Evolutionary conservation across 2,329 filamentous ascomycete genomes (phyloP), one percentile per base, ranked within the genome.

Genomic region (Tolypocladium nubicola): DNA sequence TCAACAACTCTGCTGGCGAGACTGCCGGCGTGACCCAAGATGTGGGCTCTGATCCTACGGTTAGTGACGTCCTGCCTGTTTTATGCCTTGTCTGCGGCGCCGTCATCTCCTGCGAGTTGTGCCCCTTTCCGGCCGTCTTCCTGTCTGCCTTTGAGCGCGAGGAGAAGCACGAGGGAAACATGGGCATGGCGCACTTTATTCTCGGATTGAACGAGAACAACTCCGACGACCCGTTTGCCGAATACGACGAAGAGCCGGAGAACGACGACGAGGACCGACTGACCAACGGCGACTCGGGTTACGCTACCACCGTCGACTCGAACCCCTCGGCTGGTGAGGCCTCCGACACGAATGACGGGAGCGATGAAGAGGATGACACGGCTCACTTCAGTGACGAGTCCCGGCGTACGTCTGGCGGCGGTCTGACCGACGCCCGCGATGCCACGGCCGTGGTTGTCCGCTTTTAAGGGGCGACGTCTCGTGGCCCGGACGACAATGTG

Each of bases 1-100:
- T 99, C 67, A 90, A 90, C 75, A 95, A 88, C 70, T 88, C 90
- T 59, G 89, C 93, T 33, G 91, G 92, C 68, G 94, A 97, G 76
- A 97, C 93, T 45, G 93, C 94, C 59, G 94, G 95, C 76, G 93
- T 97, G 67, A 97, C 93, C 61, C 90, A 96, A 75, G 95, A 99
- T 76, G 92, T 99, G 68, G 90, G 88, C 70, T 92, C 90, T 69
- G 94, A 99, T 82, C 94, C 94, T 75, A 99, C 95, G 85, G 93
- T 99, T 87, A 83, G 93, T 96, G 70, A 75, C 65, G 64, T 72
- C 69, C 68, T 72, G 68, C 69, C 68, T 61, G 62, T 72, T 58
- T 61, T 75, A 59, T 82, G 78, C 69, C 68, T 77, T 56, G 67
- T 71, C 59, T 82, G 79, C 65, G 79, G 78, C 62, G 57, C 61